Evolutionary conservation across 768 basidiomycete species (phyloP), one percentile per base, ranked within the genome.

Genomic region (Hygrophoropsis aurantiaca): DNA sequence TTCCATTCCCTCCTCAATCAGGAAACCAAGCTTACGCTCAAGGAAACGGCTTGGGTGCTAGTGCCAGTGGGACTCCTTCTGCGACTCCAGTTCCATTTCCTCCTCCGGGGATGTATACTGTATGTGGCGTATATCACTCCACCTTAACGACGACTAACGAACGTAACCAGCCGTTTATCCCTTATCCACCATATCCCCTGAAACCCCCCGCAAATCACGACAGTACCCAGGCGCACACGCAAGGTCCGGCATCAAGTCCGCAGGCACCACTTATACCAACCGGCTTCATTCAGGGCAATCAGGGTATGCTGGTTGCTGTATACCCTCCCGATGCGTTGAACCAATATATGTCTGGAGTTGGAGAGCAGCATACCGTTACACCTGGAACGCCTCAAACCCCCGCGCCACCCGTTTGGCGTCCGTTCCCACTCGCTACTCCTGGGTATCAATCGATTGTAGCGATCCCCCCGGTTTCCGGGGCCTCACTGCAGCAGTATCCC

Each of bases 251-350:
- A 11, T 46, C 40, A 16, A 56, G 58, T 21, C 57, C 52, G 25
- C 79, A 81, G 55, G 74, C 84, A 4, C 84, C 86, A 15, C 66
- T 86, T 10, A 68, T 76, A 36, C 81, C 85, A 1, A 78, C 81
- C 0, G 83, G 84, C 2, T 89, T 87, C 57, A 78, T 85, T 44
- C 84, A 87, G 50, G 81, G 82, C 45, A 83, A 86, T 46, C 82
- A 84, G 42, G 85, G 87, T 4, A 79, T 79, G n/a, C 71, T 88
- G 23, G 78, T 87, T 34, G 77, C 87, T 19, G 75, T 87, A 25
- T 88, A 89, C 58, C 78, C 77, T 20, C 81, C 81, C 3, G 86
- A 88, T 38, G 85, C 81, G 2, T 73, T 87, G 21, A 78, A 85
- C 52, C 79, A 80, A 44, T 87, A 87, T 54, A 81, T 87, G 79